Conservation (phyloP, 2,329 filamentous ascomycete genomes). For the Penicillium sumatraense region DNA sequence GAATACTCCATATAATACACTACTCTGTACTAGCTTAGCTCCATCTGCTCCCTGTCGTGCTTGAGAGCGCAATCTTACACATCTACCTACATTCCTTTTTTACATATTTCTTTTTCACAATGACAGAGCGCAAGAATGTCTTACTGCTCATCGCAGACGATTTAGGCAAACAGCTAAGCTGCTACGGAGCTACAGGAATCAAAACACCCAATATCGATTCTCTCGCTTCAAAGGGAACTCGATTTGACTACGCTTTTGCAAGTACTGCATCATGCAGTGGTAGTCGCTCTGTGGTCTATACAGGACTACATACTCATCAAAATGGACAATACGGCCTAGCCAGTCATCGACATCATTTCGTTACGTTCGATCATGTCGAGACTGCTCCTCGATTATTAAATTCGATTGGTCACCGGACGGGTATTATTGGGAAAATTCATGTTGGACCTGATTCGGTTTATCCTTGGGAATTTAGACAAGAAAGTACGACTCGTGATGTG, state of each 20-base stretch:
- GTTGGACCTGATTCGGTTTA: constrained; percentile 49
- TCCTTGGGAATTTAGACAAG: constrained; percentile 48
- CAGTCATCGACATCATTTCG: constrained; percentile 46
- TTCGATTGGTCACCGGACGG: constrained; percentile 49
- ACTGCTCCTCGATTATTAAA: constrained; percentile 47
- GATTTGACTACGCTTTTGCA: constrained; percentile 38
- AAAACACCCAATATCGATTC: constrained; percentile 49
- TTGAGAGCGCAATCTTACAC: no score
- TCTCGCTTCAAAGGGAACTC: constrained; percentile 43
- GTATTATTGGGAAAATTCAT: constrained; percentile 56
- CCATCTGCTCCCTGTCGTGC: neutral
- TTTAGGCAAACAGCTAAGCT: constrained; percentile 44
- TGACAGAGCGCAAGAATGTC: constrained; percentile 35
- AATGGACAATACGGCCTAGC: constrained; percentile 55
- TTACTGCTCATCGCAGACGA: constrained; percentile 52
- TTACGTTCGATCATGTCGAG: constrained; percentile 51
- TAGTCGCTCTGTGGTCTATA: constrained; percentile 54
- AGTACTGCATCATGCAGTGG: constrained; percentile 52
- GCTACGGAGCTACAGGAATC: constrained; percentile 34
- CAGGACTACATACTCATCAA: constrained; percentile 52
- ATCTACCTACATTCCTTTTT: no score
- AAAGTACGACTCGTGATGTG: constrained; percentile 52
- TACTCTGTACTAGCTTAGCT: neutral
- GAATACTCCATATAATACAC: neutral
- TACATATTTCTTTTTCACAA: no score